Evolutionary conservation across 2,329 filamentous ascomycete species (phyloP), one percentile per base, ranked within the genome.

Genomic region (Neofusicoccum cordaticola): DNA sequence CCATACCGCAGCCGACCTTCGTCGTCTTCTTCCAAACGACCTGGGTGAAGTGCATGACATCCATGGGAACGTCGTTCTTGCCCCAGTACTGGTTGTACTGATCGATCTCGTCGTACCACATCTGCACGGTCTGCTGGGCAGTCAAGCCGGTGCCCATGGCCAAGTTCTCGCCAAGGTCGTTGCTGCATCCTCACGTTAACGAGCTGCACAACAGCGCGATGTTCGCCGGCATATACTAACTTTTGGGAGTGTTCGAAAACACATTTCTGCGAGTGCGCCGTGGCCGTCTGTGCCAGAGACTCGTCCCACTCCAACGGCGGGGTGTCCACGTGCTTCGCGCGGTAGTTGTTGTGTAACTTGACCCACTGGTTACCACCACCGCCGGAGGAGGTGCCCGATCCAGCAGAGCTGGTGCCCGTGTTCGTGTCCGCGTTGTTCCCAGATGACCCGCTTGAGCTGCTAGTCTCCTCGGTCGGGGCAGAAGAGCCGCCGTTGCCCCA

Each of bases 61-160:
- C 13, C 53, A 45, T 47, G 8, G 39, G 64, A 52, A 73, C 58
- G 74, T 81, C 83, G 66, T 77, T 73, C 69, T 82, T 65, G 68
- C 88, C 89, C 73, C 90, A 95, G 75, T 79, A 82, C 61, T 79
- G 76, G 35, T 73, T 71, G 66, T 83, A 83, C 78, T 84, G 88
- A 67, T 75, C 74, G 71, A 90, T 82, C 79, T 97, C 93, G 71
- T 85, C 86, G 77, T 95, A 92, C 85, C 97, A 97, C 92, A 96
- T 97, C 80, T 89, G 83, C 75, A 94, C 85, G 72, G 88, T 91
- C 74, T 94, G 88, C 69, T 90, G 87, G 68, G 85, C 82, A 62
- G 87, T 86, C 67, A 91, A 82, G 52, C 88, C 84, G 66, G 86
- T 83, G 69, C 88, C 83, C 66, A 89, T 88, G 73, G 91, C 94